Percentiles rank a stretch among this genome's conserved stretches.
Conservation (phyloP, 306 rosid species). For the Corylus heterophylla region DNA sequence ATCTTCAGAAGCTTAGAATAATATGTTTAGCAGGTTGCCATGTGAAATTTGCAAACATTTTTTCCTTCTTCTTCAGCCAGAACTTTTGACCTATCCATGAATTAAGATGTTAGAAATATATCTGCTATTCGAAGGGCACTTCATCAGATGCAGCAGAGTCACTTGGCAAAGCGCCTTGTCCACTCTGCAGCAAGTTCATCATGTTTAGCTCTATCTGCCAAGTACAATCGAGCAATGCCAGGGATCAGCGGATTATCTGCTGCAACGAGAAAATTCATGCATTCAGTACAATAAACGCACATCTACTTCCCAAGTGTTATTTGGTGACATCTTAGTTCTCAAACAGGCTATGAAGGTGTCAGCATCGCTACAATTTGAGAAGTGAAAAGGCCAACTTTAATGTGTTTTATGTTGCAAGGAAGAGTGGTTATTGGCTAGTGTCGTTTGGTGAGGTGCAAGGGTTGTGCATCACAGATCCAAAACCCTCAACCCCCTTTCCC, state of each 20-base stretch:
- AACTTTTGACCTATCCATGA: neutral
- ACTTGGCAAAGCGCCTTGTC: constrained; percentile 91
- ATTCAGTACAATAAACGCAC: constrained; percentile 2
- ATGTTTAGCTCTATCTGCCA: constrained; percentile 70
- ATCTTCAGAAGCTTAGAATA: neutral
- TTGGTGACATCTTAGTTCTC: neutral
- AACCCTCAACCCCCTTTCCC: too few relatives aligned
- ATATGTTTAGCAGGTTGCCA: neutral
- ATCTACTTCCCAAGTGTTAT: neutral
- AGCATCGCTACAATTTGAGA: neutral
- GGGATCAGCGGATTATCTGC: constrained; percentile 77
- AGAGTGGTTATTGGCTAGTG: neutral
- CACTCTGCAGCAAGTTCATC: constrained; percentile 80
- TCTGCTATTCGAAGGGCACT: constrained; percentile 14
- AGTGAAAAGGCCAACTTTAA: neutral
- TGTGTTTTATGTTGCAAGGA: neutral
- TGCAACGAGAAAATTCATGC: constrained; percentile 8
- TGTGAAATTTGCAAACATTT: neutral
- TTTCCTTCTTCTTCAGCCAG: neutral
- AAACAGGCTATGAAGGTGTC: neutral
- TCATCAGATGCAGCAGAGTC: constrained; percentile 36
- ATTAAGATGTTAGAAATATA: neutral
- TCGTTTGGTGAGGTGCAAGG: too few relatives aligned
- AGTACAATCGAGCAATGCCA: constrained; percentile 71
- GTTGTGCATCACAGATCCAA: too few relatives aligned